These are phyloP conservation scores for Colletotrichum sp. DNA, from an alignment of 2,329 filamentous ascomycete genomes.

Conservation along the genomic window DNA sequence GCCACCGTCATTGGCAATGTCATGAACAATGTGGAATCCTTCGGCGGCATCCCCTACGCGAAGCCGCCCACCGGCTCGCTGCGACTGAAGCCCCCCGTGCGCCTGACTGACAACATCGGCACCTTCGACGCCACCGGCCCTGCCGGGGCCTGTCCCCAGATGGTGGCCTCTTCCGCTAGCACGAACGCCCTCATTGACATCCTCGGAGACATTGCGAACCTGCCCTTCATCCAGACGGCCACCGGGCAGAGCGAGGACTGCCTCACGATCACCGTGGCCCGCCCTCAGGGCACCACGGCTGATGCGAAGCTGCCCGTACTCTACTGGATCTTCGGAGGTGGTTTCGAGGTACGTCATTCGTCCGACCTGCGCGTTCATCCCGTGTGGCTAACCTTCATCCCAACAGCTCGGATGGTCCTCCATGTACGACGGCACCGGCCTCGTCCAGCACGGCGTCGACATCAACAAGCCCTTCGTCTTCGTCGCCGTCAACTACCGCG, in stretches of 20 bases:
- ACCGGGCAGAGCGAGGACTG: constrained; percentile 56
- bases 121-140: constrained; percentile 54
- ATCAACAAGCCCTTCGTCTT: constrained; percentile 64
- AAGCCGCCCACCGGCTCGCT: constrained; percentile 61
- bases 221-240: constrained; percentile 47
- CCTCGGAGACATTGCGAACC: constrained; percentile 43
- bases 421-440: constrained; percentile 39
- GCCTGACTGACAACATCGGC: constrained; percentile 53
- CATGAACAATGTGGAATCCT: constrained; percentile 52
- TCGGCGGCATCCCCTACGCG: constrained; percentile 69
- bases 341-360: constrained; percentile 36
- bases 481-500: constrained; percentile 69
- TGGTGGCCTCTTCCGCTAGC: constrained; percentile 36
- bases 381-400: not conserved
- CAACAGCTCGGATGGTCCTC: constrained; percentile 31
- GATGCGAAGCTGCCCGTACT: constrained; percentile 56
- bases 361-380: not conserved
- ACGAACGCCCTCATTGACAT: constrained; percentile 35
- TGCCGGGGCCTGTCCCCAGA: constrained; percentile 63
- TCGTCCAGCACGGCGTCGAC: constrained; percentile 37
- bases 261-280: constrained; percentile 50
- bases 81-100: constrained; percentile 64
- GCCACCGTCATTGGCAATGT: constrained; percentile 27
- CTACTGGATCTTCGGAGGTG: constrained; percentile 64
- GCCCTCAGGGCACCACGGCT: constrained; percentile 46